These are phyloP conservation scores for Saccharomycopsis sp. DNA, from an alignment of 805 yeast species.

Conservation along the genomic window DNA sequence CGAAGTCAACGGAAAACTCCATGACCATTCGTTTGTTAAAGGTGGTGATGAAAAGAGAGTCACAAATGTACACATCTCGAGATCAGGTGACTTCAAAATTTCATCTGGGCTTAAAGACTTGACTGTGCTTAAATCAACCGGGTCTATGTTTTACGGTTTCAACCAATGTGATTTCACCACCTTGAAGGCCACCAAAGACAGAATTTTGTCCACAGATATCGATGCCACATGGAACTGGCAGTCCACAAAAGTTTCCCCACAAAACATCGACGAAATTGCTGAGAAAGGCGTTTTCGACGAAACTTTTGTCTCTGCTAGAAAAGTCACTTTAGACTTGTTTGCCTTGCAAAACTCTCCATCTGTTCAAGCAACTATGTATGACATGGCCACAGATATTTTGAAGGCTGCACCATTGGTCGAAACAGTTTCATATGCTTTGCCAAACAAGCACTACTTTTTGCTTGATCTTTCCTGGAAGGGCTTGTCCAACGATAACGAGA, in stretches of 20 bases:
- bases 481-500: constrained; percentile 67
- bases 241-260: constrained; percentile 41
- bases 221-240: constrained; percentile 68
- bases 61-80: constrained; percentile 44
- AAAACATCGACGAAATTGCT: constrained; percentile 38
- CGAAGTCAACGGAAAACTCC: constrained; percentile 64
- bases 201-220: constrained; percentile 84
- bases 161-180: constrained; percentile 85
- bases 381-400: constrained; percentile 76
- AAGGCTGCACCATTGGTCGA: constrained; percentile 48
- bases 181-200: constrained; percentile 72
- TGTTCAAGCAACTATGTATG: constrained; percentile 95
- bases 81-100: constrained; percentile 49
- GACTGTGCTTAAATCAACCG: constrained; percentile 84
- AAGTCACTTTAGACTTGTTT: constrained; percentile 65
- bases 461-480: constrained; percentile 71
- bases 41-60: constrained; percentile 78
- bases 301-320: constrained; percentile 56
- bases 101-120: constrained; percentile 70
- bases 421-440: constrained; percentile 68
- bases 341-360: constrained; percentile 88
- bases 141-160: constrained; percentile 88
- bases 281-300: constrained; percentile 53
- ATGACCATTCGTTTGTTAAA: constrained; percentile 78
- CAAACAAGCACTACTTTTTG: constrained; percentile 88